Base-by-base conservation (phyloP, 306 rosid species). In the Calophaca sinica region DNA sequence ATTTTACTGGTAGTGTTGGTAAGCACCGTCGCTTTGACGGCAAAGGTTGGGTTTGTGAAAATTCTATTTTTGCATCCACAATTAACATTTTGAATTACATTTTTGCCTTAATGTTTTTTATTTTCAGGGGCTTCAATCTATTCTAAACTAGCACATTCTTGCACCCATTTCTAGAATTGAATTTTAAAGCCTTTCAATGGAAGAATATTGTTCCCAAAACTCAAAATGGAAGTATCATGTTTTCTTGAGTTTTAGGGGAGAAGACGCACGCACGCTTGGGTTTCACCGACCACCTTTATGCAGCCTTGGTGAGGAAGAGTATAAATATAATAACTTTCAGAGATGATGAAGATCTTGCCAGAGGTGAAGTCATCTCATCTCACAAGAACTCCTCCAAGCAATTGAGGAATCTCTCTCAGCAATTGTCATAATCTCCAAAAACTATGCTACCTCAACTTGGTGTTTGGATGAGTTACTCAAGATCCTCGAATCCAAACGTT, bases 161-260 rank as follows among this genome's bases (percentile, higher is more conserved):
- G n/a, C n/a, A n/a, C n/a, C 41, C 41, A 38, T 38, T 38, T 38
- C 7, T 38, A 38, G 4, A 7, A 38, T 38, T 38, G 41, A 44
- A 9, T 44, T 9, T 44, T 9, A 44, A 5, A 33, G 9, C 9
- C 39, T 39, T 70, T 39, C 50, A 5, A 70, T 70, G 75, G 64
- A 61, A 38, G 20, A n/a, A n/a, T n/a, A 12, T 52, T 70, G 20
- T 36, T 26, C 75, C 14, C n/a, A 9, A 69, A 36, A 5, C 26
- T 12, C 67, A 9, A 46, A 44, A 42, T 72, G 67, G 68, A 58
- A 72, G 67, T 72, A 58, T 14, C 77, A 72, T 8, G 44, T 72
- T 31, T 72, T 72, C 68, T 72, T 72, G 68, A 72, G 68, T 44
- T 57, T 72, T 31, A 73, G 77, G 58, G 77, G 77, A 29, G 33